Percentiles rank a stretch among this genome's conserved stretches.
Conservation (phyloP, 1,139 yeast species). For the Blastobotrys serpentis region DNA sequence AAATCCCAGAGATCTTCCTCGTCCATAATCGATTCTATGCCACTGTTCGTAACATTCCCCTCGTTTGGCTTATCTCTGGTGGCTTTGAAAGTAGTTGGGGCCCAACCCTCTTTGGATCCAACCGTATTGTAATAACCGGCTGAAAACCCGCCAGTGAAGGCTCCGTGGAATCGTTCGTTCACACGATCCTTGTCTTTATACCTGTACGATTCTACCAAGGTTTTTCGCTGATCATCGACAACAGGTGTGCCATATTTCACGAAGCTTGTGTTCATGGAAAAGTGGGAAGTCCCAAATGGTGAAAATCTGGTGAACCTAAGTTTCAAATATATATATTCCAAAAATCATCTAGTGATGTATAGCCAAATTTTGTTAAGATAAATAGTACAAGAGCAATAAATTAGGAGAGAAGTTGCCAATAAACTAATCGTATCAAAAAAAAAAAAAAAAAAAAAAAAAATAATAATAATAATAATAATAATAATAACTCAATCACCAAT, state of each 20-base stretch:
- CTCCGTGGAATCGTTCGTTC: conserved; percentile 36
- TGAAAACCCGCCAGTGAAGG: conserved; percentile 39
- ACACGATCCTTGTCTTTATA: not conserved
- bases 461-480: too few relatives aligned
- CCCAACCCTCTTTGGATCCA: conserved; percentile 40
- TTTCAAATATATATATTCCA: too few relatives aligned
- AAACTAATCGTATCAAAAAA: not conserved
- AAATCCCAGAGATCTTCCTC: conserved; percentile 36
- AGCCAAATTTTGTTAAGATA: too few relatives aligned
- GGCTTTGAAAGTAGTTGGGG: conserved; percentile 32
- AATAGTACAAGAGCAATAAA: too few relatives aligned
- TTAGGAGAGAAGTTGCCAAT: too few relatives aligned
- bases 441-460: too few relatives aligned
- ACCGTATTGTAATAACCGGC: conserved; percentile 40
- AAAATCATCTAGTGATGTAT: too few relatives aligned
- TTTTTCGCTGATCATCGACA: conserved; percentile 4
- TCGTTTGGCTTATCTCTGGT: conserved; percentile 25
- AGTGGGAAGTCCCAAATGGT: not conserved
- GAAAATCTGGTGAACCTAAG: too few relatives aligned
- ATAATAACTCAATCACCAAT: too few relatives aligned
- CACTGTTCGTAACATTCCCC: conserved; percentile 17
- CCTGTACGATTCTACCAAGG: not conserved
- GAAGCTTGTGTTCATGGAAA: not conserved
- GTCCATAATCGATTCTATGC: conserved; percentile 36
- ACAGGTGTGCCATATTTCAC: conserved; percentile 5